These are phyloP conservation scores for Sphaerulina populicola DNA, from an alignment of 2,329 filamentous ascomycete genomes.

Conservation along the genomic window DNA sequence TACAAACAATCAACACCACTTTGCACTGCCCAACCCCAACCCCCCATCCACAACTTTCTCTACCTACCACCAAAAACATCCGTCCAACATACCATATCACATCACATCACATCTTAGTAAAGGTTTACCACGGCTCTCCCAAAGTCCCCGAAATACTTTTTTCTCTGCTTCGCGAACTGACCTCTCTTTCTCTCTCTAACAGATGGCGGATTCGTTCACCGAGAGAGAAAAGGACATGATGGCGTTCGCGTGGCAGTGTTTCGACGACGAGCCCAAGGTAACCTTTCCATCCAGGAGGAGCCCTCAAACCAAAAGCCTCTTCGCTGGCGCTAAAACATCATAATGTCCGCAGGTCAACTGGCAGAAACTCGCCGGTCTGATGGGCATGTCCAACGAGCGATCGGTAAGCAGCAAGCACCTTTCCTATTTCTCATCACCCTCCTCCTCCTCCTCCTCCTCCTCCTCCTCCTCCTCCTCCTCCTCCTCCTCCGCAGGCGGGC, in stretches of 20 bases:
- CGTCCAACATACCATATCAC: not conserved
- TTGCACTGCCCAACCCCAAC: not conserved
- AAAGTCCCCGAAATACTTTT: not conserved
- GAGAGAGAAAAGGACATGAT: conserved; percentile 24
- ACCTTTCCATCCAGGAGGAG: conserved; percentile 32
- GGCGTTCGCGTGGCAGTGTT: conserved; percentile 26
- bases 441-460: no score
- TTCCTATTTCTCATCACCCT: no score
- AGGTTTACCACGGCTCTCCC: not conserved
- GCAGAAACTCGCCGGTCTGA: conserved; percentile 20
- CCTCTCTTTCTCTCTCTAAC: not conserved
- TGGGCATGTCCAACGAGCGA: conserved; percentile 21
- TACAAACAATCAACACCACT: not conserved
- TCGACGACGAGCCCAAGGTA: conserved; percentile 27
- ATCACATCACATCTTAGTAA: not conserved
- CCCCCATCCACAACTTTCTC: not conserved
- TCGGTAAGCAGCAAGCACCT: conserved; percentile 12
- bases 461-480: no score
- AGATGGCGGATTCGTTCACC: conserved; percentile 19
- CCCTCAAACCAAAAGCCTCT: conserved; percentile 20
- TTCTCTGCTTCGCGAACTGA: not conserved
- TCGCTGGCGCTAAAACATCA: not conserved
- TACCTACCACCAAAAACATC: not conserved
- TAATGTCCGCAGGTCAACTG: conserved; percentile 19
- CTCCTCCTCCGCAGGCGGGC: no score